Evolutionary conservation across 2,329 filamentous ascomycete species (phyloP).

Genomic region (Teratosphaeria nubilosa): DNA sequence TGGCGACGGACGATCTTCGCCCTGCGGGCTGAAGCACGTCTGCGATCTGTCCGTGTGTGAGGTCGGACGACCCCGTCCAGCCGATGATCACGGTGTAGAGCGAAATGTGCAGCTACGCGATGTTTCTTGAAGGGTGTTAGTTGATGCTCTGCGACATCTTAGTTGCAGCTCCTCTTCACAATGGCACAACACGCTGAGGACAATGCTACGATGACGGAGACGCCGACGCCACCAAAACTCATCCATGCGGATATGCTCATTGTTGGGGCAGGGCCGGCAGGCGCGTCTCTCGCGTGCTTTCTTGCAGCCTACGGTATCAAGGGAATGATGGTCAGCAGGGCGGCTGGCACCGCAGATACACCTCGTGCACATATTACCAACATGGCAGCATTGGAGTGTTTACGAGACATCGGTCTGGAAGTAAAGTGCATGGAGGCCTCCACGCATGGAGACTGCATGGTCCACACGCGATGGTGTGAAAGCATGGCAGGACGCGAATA

Average conservation of each 20-base stretch:
- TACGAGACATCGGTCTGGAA: conserved; percentile 36
- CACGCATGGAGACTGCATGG: conserved; percentile 26
- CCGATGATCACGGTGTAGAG: too few relatives aligned
- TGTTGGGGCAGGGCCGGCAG: conserved; percentile 25
- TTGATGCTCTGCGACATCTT: background rate
- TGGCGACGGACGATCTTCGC: too few relatives aligned
- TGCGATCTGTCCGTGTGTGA: too few relatives aligned
- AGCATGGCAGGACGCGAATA: conserved; percentile 36
- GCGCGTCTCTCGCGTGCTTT: conserved; percentile 22
- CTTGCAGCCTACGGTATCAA: conserved; percentile 28
- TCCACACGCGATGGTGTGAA: conserved; percentile 34
- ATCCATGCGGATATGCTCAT: conserved; percentile 12
- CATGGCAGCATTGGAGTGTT: conserved; percentile 43
- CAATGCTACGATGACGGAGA: background rate
- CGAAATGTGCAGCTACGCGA: too few relatives aligned
- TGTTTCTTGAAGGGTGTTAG: too few relatives aligned
- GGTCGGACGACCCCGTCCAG: too few relatives aligned
- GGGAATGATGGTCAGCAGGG: conserved; percentile 44
- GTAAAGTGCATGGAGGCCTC: conserved; percentile 24
- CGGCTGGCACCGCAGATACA: conserved; percentile 43
- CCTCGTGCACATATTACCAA: conserved; percentile 53
- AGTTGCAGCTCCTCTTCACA: background rate
- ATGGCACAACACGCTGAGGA: background rate
- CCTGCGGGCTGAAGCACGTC: too few relatives aligned
- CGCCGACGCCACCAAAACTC: background rate